Conservation (phyloP, 1,139 yeast genomes). For the Yamadazyma taylorii region DNA sequence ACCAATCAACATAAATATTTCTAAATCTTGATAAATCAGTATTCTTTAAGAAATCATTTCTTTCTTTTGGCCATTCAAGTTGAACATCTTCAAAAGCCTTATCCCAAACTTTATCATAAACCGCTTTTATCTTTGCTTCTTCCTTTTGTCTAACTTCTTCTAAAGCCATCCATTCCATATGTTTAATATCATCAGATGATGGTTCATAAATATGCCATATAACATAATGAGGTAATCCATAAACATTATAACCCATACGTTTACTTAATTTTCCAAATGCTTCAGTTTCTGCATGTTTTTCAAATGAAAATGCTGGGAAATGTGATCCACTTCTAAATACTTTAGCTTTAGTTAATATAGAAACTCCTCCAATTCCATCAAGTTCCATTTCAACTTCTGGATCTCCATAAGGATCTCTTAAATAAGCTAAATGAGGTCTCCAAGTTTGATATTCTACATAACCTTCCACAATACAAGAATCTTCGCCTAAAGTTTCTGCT, state of each 20-base stretch:
- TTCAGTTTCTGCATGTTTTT: slow-evolving; percentile 91
- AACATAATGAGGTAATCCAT: slow-evolving; percentile 86
- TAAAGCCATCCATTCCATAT: slow-evolving; percentile 96
- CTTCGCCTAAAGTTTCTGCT: slow-evolving; percentile 77
- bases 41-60: slow-evolving; percentile 65
- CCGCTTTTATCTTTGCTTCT: slow-evolving; percentile 64
- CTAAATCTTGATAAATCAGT: slow-evolving; percentile 59
- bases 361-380: slow-evolving; percentile 92
- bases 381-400: slow-evolving; percentile 84
- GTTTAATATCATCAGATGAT: slow-evolving; percentile 79
- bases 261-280: slow-evolving; percentile 87
- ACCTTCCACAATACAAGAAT: slow-evolving; percentile 89
- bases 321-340: slow-evolving; percentile 81
- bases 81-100: slow-evolving; percentile 75
- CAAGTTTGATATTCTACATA: slow-evolving; percentile 91
- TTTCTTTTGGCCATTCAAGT: slow-evolving; percentile 66
- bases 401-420: slow-evolving; percentile 84
- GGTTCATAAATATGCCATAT: slow-evolving; percentile 95
- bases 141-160: slow-evolving; percentile 77
- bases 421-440: slow-evolving; percentile 87
- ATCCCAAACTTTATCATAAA: slow-evolving; percentile 74
- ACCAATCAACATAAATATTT: slow-evolving; percentile 64
- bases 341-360: slow-evolving; percentile 74
- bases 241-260: slow-evolving; percentile 77
- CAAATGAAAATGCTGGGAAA: slow-evolving; percentile 88